Evolutionary conservation across 139 green algal genomes (phyloP).

Genomic region (Chlamydomonas incerta): DNA sequence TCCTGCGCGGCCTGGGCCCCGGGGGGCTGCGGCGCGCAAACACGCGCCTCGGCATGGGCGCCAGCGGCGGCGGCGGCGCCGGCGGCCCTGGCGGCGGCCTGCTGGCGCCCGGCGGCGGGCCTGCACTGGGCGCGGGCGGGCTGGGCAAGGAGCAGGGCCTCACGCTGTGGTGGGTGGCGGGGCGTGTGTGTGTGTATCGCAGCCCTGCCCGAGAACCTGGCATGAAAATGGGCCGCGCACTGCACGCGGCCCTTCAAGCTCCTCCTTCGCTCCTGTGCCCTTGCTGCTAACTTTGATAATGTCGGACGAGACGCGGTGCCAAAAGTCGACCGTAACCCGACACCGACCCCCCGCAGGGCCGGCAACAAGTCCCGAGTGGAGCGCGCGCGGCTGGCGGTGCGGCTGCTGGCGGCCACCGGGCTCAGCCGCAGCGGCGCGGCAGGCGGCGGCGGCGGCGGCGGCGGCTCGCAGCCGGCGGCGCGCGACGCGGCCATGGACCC

Average conservation of each 20-base stretch:
- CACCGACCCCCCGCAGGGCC: slow-evolving; percentile 31
- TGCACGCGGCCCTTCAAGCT: too few species aligned
- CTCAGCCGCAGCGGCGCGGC: neutral
- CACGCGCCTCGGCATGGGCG: neutral
- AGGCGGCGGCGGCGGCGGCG: too few species aligned
- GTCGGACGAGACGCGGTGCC: neutral
- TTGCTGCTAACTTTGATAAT: too few species aligned
- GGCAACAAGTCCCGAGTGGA: slow-evolving; percentile 51
- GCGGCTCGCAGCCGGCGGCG: too few species aligned
- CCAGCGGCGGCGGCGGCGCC: neutral
- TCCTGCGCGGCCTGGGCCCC: too few species aligned
- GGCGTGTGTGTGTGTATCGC: neutral
- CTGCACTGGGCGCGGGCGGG: neutral
- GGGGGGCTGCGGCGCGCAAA: too few species aligned
- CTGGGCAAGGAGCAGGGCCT: slow-evolving; percentile 21
- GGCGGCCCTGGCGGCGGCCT: neutral
- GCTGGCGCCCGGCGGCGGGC: neutral
- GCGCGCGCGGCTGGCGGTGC: slow-evolving; percentile 47
- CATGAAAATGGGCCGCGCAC: too few species aligned
- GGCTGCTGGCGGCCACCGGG: slow-evolving; percentile 43
- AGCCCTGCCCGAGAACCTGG: too few species aligned
- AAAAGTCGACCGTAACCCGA: neutral
- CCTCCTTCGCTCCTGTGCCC: neutral
- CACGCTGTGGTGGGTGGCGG: slow-evolving; percentile 1
- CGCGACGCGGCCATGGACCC: slow-evolving; percentile 17